Base-by-base conservation (phyloP, 495 filamentous ascomycete genomes). In the Aspergillus olivimuriae region DNA sequence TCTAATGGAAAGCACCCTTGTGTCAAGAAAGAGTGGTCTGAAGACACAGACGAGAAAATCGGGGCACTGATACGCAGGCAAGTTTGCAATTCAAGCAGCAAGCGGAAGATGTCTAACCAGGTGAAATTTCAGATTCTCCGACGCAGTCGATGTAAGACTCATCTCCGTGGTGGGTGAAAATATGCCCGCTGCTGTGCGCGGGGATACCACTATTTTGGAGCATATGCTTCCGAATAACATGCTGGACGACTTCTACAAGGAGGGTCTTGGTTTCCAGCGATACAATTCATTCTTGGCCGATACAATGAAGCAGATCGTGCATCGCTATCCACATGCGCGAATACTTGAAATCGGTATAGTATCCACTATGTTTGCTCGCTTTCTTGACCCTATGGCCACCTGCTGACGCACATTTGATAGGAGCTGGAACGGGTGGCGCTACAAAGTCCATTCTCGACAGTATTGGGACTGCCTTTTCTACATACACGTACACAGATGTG, bases 401-500 rank as follows among this genome's bases (percentile, higher is more conserved):
- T n/a, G n/a, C n/a, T n/a, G n/a, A n/a, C n/a, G n/a, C n/a, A n/a
- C n/a, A n/a, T n/a, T n/a, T n/a, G n/a, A n/a, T n/a, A n/a, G n/a
- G n/a, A 5, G 24, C 24, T 11, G 24, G 24, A 28, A 28, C 24
- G 11, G 24, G 70, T 3, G 63, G 62, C 8, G 52, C 69, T 2
- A 77, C 72, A 0, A 56, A 61, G 17, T 12, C 39, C 0, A 44
- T 74, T n/a, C 35, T 59, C 0, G 23, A 41, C 31, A 17, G 12
- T 1, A 4, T 40, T 47, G 41, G 24, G 9, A 6, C 34, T 8
- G 15, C 24, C 18, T 50, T 42, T 32, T 44, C 47, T 0, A 56
- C 63, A 15, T 77, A 76, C 41, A 74, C 68, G 4, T 71, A 67
- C 53, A 77, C 76, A 2, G 74, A 81, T 45, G 64, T 77, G 12